These are phyloP conservation scores for Calocybe indica DNA, from an alignment of 768 basidiomycete genomes.

Conservation along the genomic window DNA sequence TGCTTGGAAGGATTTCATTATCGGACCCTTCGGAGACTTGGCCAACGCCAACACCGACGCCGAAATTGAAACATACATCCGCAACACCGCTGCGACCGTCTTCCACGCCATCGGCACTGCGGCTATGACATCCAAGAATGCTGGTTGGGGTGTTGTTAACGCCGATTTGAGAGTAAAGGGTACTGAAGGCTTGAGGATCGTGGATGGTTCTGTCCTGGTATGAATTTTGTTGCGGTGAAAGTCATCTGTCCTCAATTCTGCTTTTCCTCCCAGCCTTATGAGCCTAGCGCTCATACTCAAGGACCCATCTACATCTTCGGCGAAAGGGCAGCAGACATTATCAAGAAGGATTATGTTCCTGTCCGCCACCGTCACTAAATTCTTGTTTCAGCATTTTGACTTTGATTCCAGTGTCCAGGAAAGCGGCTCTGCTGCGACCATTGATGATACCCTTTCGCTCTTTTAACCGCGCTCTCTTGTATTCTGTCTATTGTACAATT, in stretches of 20 bases:
- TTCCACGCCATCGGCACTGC: slow-evolving; percentile 22
- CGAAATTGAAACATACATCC: slow-evolving; percentile 14
- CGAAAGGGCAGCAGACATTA: slow-evolving; percentile 11
- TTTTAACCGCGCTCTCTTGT: no score
- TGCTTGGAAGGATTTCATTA: slow-evolving; percentile 6
- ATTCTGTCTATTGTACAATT: no score
- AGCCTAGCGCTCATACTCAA: slow-evolving; percentile 12
- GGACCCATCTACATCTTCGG: slow-evolving; percentile 11
- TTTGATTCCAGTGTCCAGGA: no score
- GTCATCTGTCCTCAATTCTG: neutral
- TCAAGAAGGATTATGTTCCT: slow-evolving; percentile 3
- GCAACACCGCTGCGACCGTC: slow-evolving; percentile 14
- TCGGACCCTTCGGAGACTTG: slow-evolving; percentile 3
- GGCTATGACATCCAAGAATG: slow-evolving; percentile 15
- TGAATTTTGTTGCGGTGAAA: neutral
- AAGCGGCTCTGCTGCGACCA: no score
- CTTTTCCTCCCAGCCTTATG: slow-evolving; percentile 5
- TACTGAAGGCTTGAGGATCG: slow-evolving; percentile 20
- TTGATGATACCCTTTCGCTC: no score
- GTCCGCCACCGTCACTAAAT: neutral
- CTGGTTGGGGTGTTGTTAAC: slow-evolving; percentile 21
- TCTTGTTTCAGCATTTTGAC: no score
- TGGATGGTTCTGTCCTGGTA: slow-evolving; percentile 24
- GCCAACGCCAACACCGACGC: slow-evolving; percentile 6
- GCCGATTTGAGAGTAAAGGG: slow-evolving; percentile 24